Evolutionary conservation across 208 protist genomes (phyloP), one percentile per base, ranked within the genome.

Genomic region (Leishmania braziliensis): DNA sequence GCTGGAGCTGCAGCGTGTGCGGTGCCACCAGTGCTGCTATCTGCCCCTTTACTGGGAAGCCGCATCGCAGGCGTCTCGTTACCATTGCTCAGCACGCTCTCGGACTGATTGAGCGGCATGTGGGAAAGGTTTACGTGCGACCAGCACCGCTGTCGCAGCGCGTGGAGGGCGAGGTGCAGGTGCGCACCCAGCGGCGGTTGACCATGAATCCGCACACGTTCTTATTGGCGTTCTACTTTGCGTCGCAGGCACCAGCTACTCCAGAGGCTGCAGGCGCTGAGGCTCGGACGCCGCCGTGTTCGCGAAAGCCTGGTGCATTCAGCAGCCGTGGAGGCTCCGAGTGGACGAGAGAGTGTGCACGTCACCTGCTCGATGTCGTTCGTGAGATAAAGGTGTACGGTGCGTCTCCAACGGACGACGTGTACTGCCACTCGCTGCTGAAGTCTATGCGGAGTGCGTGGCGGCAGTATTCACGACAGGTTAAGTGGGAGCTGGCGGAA

Each of bases 221-320:
- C 68, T 87, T 96, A 20, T 86, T 96, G 39, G 77, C 88, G 43
- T 95, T 92, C 73, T 94, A 95, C 78, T 93, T 94, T 71, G 90
- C 89, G 51, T 80, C 90, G 5, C 79, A 86, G 50, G 71, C 81
- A 26, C 3, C 70, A 5, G 12, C 72, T 5, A 29, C 77, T 8
- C 29, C 62, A 70, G 36, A 62, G 33, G 20, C 54, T 36, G 70
- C 43, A 51, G 36, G 20, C 58, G 74, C 69, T 68, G 46, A 46
- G 62, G 51, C 58, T 5, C 36, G 20, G 29, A 36, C 60, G 10
- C 18, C 48, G 71, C 62, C 39, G 23, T 23, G 23, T 48, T 58
- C 60, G 39, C 51, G 36, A 23, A 56, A 18, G 33, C 36, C 79
- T 3, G 23, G 12, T 54, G 20, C 73, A n/a, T 16, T 46, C 6